A percentile compares a stretch with the other conserved stretches of the same genome.
Conservation (phyloP, 352 stramenopile species). For the Phytophthora ramorum region DNA sequence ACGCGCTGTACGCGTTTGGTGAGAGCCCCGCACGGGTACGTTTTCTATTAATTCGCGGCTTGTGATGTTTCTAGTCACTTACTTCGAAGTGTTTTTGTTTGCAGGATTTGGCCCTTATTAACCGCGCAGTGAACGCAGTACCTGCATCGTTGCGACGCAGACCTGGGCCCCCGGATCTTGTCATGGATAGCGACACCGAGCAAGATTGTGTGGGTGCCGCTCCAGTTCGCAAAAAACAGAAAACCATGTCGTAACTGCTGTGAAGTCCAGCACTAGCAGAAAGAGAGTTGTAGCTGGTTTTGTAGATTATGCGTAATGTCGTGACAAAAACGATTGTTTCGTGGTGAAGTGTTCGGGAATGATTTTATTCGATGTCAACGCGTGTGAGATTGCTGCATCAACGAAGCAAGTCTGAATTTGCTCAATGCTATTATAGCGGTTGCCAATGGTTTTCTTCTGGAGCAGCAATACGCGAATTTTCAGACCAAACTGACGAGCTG, state of each 20-base stretch:
- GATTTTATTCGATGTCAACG: no score
- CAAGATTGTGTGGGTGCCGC: slow-evolving; percentile 28
- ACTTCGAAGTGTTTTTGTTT: slow-evolving; percentile 4
- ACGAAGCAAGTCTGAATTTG: no score
- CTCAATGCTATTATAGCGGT: no score
- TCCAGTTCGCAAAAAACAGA: slow-evolving; percentile 38
- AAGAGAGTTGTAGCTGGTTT: slow-evolving; percentile 14
- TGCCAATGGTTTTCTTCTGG: slow-evolving; percentile 56
- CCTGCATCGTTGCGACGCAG: slow-evolving; percentile 20
- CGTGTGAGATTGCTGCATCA: no score
- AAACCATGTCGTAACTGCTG: slow-evolving; percentile 26
- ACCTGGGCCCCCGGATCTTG: slow-evolving; percentile 26
- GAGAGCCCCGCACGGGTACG: slow-evolving; percentile 82
- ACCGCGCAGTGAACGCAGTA: slow-evolving; percentile 70
- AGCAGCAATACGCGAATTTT: slow-evolving; percentile 43
- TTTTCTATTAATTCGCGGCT: slow-evolving; percentile 13
- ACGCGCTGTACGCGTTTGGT: slow-evolving; percentile 88
- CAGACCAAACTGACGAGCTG: slow-evolving; percentile 36
- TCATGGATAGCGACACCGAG: slow-evolving; percentile 42
- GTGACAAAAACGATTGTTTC: slow-evolving; percentile 6
- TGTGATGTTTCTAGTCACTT: background rate
- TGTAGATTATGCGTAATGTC: slow-evolving; percentile 41
- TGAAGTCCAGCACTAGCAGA: background rate
- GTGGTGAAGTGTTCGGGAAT: background rate
- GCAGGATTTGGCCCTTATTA: slow-evolving; percentile 79